phyloP scores from a whole-genome alignment of 495 filamentous ascomycete species.

The Penicillium argentinense region DNA sequence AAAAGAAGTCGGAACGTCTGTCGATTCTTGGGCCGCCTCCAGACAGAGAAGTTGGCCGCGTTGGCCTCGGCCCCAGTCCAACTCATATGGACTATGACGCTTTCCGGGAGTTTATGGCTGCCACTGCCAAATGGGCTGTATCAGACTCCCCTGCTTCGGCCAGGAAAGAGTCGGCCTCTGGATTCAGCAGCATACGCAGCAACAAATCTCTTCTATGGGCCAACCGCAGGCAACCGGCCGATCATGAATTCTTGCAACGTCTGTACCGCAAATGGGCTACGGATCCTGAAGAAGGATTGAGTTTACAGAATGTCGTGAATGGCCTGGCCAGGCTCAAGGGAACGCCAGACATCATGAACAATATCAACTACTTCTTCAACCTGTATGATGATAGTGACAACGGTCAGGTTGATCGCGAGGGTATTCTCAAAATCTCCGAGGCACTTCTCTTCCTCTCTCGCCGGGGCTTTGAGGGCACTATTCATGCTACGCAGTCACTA shows the following conservation, averaged over 20 bases:
- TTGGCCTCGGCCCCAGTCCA: constrained; percentile 82
- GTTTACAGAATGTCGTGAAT: constrained; percentile 85
- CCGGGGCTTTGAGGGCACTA: constrained; percentile 73
- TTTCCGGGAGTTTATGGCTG: constrained; percentile 89
- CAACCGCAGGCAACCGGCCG: constrained; percentile 79
- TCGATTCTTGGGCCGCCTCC: constrained; percentile 42
- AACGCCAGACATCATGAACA: constrained; percentile 91
- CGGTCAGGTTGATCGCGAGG: constrained; percentile 93
- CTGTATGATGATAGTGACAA: constrained; percentile 92
- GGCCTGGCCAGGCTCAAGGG: constrained; percentile 90
- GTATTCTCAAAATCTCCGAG: constrained; percentile 92
- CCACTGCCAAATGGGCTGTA: constrained; percentile 86
- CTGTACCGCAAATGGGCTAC: constrained; percentile 87
- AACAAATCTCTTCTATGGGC: constrained; percentile 63
- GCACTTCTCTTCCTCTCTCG: constrained; percentile 89
- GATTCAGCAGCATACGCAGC: constrained; percentile 49
- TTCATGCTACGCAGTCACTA: constrained; percentile 49
- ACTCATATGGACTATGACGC: constrained; percentile 96
- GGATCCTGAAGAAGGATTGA: constrained; percentile 70
- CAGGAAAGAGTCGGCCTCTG: constrained; percentile 55
- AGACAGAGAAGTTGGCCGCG: constrained; percentile 62
- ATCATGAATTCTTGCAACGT: constrained; percentile 93
- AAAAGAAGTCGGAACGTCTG: constrained; percentile 52
- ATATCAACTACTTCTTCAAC: constrained; percentile 95
- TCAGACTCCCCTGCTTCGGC: constrained; percentile 69